These are phyloP conservation scores for Debaryomycetaceae sp. DNA, from an alignment of 1,139 yeast species.

Conservation along the genomic window DNA sequence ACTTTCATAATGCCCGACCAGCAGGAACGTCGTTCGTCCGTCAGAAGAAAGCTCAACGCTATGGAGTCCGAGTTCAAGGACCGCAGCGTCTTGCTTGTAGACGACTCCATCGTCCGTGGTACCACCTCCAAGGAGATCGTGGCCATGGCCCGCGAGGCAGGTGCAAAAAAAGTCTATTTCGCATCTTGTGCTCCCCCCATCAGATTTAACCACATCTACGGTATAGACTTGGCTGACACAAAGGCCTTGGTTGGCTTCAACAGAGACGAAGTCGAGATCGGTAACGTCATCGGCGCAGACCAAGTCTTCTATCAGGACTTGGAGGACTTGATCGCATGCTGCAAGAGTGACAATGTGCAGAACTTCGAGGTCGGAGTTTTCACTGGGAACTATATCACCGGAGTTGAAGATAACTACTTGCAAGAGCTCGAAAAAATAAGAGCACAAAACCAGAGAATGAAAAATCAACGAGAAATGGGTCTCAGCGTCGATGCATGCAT, in stretches of 20 bases:
- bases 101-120: slow-evolving; percentile 96
- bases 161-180: slow-evolving; percentile 87
- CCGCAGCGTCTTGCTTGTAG: slow-evolving; percentile 86
- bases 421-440: slow-evolving; percentile 80
- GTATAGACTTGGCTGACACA: slow-evolving; percentile 95
- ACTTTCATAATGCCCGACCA: slow-evolving; percentile 99
- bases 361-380: slow-evolving; percentile 96
- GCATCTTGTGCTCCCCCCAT: slow-evolving; percentile 99
- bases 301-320: slow-evolving; percentile 83
- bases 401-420: slow-evolving; percentile 79
- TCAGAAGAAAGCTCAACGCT: slow-evolving; percentile 90
- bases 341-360: slow-evolving; percentile 53
- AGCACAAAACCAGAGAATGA: slow-evolving; percentile 70
- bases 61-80: slow-evolving; percentile 91
- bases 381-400: slow-evolving; percentile 90
- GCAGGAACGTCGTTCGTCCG: slow-evolving; percentile 89
- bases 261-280: slow-evolving; percentile 69
- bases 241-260: slow-evolving; percentile 89
- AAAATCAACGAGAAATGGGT: slow-evolving; percentile 38
- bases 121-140: slow-evolving; percentile 96
- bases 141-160: slow-evolving; percentile 97
- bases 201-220: slow-evolving; percentile 91
- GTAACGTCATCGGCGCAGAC: slow-evolving; percentile 86
- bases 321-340: slow-evolving; percentile 77
- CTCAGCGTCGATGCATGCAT: slow-evolving; percentile 45